These are phyloP conservation scores for Vigna unguiculata DNA, from an alignment of 306 rosid species.

Conservation along the genomic window DNA sequence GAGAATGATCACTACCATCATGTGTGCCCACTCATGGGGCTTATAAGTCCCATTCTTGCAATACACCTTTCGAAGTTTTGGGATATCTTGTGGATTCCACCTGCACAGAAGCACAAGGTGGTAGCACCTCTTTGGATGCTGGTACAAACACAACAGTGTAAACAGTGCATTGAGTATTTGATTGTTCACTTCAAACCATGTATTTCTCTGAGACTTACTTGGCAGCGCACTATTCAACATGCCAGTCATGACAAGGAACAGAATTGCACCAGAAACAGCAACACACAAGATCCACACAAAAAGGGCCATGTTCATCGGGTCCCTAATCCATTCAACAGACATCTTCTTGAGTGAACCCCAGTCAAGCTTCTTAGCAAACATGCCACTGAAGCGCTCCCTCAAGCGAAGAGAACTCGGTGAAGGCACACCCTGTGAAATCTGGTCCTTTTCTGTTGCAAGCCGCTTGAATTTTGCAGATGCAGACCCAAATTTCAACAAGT, in stretches of 20 bases:
- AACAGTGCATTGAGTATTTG: slow-evolving; percentile 95
- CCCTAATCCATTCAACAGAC: slow-evolving; percentile 72
- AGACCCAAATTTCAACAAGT: slow-evolving; percentile 72
- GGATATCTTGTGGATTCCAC: slow-evolving; percentile 74
- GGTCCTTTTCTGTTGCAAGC: slow-evolving; percentile 63
- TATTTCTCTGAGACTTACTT: slow-evolving; percentile 69
- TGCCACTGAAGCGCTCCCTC: slow-evolving; percentile 61
- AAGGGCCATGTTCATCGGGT: slow-evolving; percentile 94
- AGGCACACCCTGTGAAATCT: slow-evolving; percentile 65
- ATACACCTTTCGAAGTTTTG: slow-evolving; percentile 71
- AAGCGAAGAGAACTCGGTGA: slow-evolving; percentile 57
- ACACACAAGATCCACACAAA: slow-evolving; percentile 77
- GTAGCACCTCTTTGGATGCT: slow-evolving; percentile 80
- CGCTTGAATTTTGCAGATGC: slow-evolving; percentile 77
- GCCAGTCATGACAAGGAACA: slow-evolving; percentile 97
- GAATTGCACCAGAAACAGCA: slow-evolving; percentile 89
- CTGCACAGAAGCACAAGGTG: slow-evolving; percentile 81
- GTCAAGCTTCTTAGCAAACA: slow-evolving; percentile 73
- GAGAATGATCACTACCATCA: slow-evolving; percentile 85
- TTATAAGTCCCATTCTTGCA: slow-evolving; percentile 94
- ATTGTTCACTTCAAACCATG: slow-evolving; percentile 94
- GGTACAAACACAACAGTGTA: slow-evolving; percentile 91
- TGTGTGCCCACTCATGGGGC: slow-evolving; percentile 95
- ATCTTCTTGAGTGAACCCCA: slow-evolving; percentile 72
- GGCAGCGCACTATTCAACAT: slow-evolving; percentile 77